Conservation (phyloP, 768 basidiomycete genomes). For the Coprinopsis strossmayeri region DNA sequence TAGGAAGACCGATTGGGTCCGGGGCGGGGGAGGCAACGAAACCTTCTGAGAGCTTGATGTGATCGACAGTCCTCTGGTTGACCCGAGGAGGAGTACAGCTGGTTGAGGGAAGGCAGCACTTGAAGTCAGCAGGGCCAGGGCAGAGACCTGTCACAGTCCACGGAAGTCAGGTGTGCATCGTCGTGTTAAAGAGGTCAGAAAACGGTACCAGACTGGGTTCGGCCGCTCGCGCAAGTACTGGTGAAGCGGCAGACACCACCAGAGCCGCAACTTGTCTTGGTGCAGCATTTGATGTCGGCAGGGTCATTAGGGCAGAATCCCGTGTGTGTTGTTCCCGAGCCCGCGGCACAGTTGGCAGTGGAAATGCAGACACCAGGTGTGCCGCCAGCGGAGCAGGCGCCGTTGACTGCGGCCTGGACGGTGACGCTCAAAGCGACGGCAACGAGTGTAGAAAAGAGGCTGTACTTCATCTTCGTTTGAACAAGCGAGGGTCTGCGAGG, state of each 20-base stretch:
- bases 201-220: slow-evolving; percentile 12
- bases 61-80: slow-evolving; percentile 22
- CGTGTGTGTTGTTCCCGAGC: slow-evolving; percentile 16
- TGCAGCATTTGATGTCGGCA: slow-evolving; percentile 21
- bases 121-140: slow-evolving; percentile 21
- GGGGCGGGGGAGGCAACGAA: slow-evolving; percentile 27
- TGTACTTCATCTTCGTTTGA: no score
- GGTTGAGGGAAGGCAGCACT: slow-evolving; percentile 19
- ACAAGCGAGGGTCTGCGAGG: no score
- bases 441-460: slow-evolving; percentile 3
- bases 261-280: slow-evolving; percentile 20
- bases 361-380: slow-evolving; percentile 21
- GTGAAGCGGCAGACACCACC: slow-evolving; percentile 22
- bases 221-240: slow-evolving; percentile 18
- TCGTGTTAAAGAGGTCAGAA: background rate
- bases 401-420: slow-evolving; percentile 17
- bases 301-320: slow-evolving; percentile 25
- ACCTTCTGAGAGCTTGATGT: slow-evolving; percentile 28
- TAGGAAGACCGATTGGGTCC: slow-evolving; percentile 29
- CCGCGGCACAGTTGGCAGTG: slow-evolving; percentile 18
- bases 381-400: slow-evolving; percentile 18
- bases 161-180: background rate
- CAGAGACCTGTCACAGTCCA: slow-evolving; percentile 26
- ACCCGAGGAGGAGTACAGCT: slow-evolving; percentile 16
- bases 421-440: slow-evolving; percentile 2